phyloP scores from a whole-genome alignment of 768 basidiomycete species.

The Podaxis mareebaensis region DNA sequence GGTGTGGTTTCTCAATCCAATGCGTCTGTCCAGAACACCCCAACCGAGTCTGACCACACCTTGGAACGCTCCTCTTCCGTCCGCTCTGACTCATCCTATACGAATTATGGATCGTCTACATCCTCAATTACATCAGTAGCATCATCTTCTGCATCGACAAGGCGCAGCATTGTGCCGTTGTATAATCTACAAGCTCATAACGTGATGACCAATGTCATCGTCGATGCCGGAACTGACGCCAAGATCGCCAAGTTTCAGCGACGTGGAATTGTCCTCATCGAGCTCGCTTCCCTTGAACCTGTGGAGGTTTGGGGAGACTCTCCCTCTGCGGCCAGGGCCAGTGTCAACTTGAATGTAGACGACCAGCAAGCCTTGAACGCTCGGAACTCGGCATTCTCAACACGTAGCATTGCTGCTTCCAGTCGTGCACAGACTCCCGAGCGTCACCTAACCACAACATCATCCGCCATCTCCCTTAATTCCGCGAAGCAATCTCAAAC shows the following conservation, averaged over 20 bases:
- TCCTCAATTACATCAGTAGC: slow-evolving; percentile 39
- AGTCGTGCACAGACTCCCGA: slow-evolving; percentile 11
- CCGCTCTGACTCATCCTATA: slow-evolving; percentile 45
- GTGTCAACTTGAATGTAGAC: slow-evolving; percentile 4
- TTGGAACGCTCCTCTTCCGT: slow-evolving; percentile 57
- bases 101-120: slow-evolving; percentile 38
- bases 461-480: slow-evolving; percentile 30
- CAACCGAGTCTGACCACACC: slow-evolving; percentile 24
- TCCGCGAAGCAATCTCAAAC: slow-evolving; percentile 6
- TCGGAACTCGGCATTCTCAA: slow-evolving; percentile 6
- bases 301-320: slow-evolving; percentile 65
- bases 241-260: slow-evolving; percentile 78
- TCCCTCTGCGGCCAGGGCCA: slow-evolving; percentile 9
- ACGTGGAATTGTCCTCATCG: slow-evolving; percentile 75
- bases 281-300: slow-evolving; percentile 77
- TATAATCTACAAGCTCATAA: slow-evolving; percentile 90
- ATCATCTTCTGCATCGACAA: slow-evolving; percentile 26
- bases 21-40: slow-evolving; percentile 11
- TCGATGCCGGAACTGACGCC: slow-evolving; percentile 87
- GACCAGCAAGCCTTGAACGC: neutral
- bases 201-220: slow-evolving; percentile 81
- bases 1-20: slow-evolving; percentile 32
- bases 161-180: slow-evolving; percentile 81
- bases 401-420: slow-evolving; percentile 2
- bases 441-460: slow-evolving; percentile 18